Base-by-base conservation (phyloP, 352 stramenopile genomes). In the Saprolegnia parasitica region DNA sequence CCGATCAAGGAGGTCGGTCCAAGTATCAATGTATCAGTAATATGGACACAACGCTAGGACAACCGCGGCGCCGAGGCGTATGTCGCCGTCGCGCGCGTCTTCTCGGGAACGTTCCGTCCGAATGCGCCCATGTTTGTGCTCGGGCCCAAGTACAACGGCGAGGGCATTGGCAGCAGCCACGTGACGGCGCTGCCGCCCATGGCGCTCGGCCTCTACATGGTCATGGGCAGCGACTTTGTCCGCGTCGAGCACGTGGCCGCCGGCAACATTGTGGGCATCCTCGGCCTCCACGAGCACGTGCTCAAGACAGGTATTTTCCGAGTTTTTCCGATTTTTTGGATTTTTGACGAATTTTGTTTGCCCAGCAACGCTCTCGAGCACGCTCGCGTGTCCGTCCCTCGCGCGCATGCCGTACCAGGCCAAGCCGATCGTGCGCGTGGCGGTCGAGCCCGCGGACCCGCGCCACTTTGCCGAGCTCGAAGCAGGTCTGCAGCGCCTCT, bases 361-460 rank as follows among this genome's bases (percentile, higher is more conserved):
- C 47, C 29, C 61, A 70, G 91, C 91, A 2, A 98, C 91, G 11
- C 73, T 98, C 21, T 88, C 84, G 21, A 89, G 81, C 4, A 91
- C 86, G 8, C 73, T 93, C 16, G 72, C 74, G 6, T 96, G 87
- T 26, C 89, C 87, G 29, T 95, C 88, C 20, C 72, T 98, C 42
- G 91, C 86, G 15, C 81, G 85, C 47, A 95, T 98, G 81, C 85
- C 90, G 35, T 94, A 91, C 62, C 87, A 96, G 73, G 89, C 89
- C 8, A 96, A 96, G 57, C 91, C 93, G 15, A 97, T 98, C 71
- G 83, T 98, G 1, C 89, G 90, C 32, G 93, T 98, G 3, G 89
- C 93, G 0, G 86, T 98, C 20, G 90, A 98, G 62, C 87, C 90
- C 0, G 77, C 91, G 60, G 85, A 96, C 42, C 89, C 91, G 21